Evolutionary conservation across 1,139 yeast genomes (phyloP).

Genomic region (Spathaspora sp.): DNA sequence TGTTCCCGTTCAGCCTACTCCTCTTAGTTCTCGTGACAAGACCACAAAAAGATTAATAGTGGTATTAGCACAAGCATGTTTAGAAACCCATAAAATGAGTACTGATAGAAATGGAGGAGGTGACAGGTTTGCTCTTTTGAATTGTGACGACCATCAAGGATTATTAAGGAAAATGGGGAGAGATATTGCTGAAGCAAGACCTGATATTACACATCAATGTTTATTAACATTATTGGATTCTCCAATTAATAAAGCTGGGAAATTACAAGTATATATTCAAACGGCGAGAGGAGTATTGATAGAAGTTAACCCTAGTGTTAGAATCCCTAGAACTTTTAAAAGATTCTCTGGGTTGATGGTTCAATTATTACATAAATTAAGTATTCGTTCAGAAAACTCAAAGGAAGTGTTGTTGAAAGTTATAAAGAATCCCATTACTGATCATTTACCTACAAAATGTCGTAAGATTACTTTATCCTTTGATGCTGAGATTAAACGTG

Average conservation of each 20-base stretch:
- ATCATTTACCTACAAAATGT: conserved; percentile 94
- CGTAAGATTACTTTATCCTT: conserved; percentile 91
- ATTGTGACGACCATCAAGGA: conserved; percentile 99
- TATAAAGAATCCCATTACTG: conserved; percentile 94
- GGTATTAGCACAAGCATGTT: conserved; percentile 90
- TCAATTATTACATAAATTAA: conserved; percentile 85
- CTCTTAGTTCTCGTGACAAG: conserved; percentile 82
- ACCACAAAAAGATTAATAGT: conserved; percentile 82
- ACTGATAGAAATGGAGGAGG: conserved; percentile 56
- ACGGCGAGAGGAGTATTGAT: conserved; percentile 93
- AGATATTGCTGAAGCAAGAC: conserved; percentile 97
- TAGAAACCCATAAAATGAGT: conserved; percentile 88
- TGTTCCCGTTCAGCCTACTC: conserved; percentile 81
- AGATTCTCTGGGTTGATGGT: conserved; percentile 98
- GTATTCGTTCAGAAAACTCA: conserved; percentile 91
- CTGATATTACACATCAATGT: conserved; percentile 97
- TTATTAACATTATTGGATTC: conserved; percentile 88
- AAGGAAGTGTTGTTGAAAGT: conserved; percentile 92
- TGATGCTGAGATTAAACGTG: conserved; percentile 85
- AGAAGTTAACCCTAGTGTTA: conserved; percentile 93
- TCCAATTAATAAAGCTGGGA: conserved; percentile 96
- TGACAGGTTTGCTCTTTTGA: conserved; percentile 86
- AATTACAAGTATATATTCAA: conserved; percentile 91
- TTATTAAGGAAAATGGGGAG: conserved; percentile 92
- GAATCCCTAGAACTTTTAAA: conserved; percentile 97